phyloP scores from a whole-genome alignment of 2,329 filamentous ascomycete species.

The Fusarium sp. region DNA sequence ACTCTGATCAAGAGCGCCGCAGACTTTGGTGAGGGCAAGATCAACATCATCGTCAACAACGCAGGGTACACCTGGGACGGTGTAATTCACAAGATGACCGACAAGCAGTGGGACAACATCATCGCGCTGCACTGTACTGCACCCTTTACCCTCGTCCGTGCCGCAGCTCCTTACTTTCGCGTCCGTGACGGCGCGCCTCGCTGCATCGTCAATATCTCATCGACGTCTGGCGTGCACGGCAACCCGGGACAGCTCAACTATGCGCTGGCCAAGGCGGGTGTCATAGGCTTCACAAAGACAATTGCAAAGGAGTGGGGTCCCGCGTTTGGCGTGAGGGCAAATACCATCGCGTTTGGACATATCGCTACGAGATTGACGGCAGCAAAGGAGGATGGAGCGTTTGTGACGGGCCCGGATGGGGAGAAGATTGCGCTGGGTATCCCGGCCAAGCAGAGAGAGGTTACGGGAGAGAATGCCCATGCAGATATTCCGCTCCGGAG shows the following conservation, averaged over 20 bases:
- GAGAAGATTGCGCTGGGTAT: conserved; percentile 80
- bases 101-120: conserved; percentile 93
- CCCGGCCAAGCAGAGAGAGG: conserved; percentile 65
- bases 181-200: conserved; percentile 83
- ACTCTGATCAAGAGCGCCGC: conserved; percentile 77
- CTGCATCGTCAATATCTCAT: conserved; percentile 84
- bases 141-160: conserved; percentile 83
- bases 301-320: conserved; percentile 95
- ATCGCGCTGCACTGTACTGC: conserved; percentile 83
- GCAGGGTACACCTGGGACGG: conserved; percentile 94
- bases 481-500: conserved; percentile 81
- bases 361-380: conserved; percentile 83
- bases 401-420: conserved; percentile 78
- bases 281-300: conserved; percentile 84
- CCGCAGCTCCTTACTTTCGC: conserved; percentile 85
- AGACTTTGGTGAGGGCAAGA: conserved; percentile 84
- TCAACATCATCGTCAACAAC: conserved; percentile 92
- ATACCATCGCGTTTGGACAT: conserved; percentile 85
- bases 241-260: conserved; percentile 95
- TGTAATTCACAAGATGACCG: conserved; percentile 90
- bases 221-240: conserved; percentile 82
- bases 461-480: conserved; percentile 55
- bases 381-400: conserved; percentile 85
- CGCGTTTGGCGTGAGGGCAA: conserved; percentile 80
- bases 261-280: conserved; percentile 82